Evolutionary conservation across 805 yeast genomes (phyloP), one percentile per base, ranked within the genome.

Genomic region (Saccharomycopsis sp.): DNA sequence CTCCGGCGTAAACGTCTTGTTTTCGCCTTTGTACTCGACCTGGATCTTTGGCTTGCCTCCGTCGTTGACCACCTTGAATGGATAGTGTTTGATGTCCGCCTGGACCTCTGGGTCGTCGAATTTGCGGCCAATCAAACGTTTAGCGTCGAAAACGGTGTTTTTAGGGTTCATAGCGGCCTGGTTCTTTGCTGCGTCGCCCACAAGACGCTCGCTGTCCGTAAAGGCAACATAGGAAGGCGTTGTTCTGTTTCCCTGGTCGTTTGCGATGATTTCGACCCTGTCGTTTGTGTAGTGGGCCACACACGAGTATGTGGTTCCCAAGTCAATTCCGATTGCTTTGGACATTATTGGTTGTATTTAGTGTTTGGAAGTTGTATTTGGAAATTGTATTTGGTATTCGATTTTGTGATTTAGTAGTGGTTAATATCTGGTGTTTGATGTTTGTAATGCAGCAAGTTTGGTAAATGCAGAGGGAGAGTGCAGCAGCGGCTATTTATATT

Each of bases 201-300:
- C 89, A 69, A 90, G 80, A 78, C 97, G 85, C 80, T 91, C 97
- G 57, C 87, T 82, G 66, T 87, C 94, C 56, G 96, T 89, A 79
- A 91, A 91, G 50, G 97, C 97, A 58, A 91, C 97, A 72, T 87
- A 91, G 34, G 97, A 91, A 59, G 97, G 97, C 58, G 97, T 91
- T 61, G 91, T 91, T 82, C 97, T 89, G 83, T 91, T 91, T 84
- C 97, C 97, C 80, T 91, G 97, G 75, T 91, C 97, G 73, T 91
- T 91, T 69, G 97, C 97, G 71, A 91, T 88, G 74, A 91, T 91
- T 77, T 91, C 97, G 56, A 91, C 97, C 72, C 88, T 81, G 66
- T 92, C 95, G 71, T 88, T 88, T 68, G 90, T 80, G 80, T 90
- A 90, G 71, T 90, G 95, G 67, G 96, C 97, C 63, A 91, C 97